These are phyloP conservation scores for Dothideomycetes sp. DNA, from an alignment of 2,329 filamentous ascomycete genomes.

Conservation along the genomic window DNA sequence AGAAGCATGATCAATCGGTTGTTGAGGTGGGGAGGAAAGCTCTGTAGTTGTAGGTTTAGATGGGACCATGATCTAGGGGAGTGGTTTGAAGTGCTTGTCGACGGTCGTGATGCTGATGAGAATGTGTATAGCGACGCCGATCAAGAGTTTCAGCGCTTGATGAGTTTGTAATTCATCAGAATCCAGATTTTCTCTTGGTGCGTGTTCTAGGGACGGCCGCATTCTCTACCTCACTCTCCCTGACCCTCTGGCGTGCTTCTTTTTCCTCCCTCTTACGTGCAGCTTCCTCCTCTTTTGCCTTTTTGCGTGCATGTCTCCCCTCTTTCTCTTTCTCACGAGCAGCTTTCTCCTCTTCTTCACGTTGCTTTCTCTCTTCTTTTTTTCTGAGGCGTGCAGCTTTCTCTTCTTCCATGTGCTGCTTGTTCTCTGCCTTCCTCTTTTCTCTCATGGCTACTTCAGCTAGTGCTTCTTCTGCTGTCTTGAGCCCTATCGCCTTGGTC, in stretches of 20 bases:
- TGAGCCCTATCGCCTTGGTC: background rate
- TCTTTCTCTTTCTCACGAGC: background rate
- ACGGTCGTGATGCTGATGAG: constrained; percentile 3
- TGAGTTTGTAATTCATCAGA: background rate
- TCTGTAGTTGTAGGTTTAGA: constrained; percentile 9
- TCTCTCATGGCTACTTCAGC: background rate
- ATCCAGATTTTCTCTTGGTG: constrained; percentile 8
- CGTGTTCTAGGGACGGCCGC: no score
- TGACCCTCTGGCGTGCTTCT: no score
- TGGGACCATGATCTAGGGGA: background rate
- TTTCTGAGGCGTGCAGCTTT: background rate
- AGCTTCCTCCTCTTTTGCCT: background rate
- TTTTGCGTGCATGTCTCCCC: background rate
- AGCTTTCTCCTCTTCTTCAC: background rate
- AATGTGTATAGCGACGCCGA: constrained; percentile 7
- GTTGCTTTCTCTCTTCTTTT: background rate
- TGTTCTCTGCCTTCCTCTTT: background rate
- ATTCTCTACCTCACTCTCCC: no score
- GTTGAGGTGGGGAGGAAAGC: constrained; percentile 27
- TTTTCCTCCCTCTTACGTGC: background rate
- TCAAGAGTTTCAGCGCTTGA: constrained; percentile 2
- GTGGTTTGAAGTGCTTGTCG: constrained; percentile 8
- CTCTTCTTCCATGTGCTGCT: background rate
- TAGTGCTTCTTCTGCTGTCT: background rate
- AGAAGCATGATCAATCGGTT: constrained; percentile 25